phyloP scores from a whole-genome alignment of 768 basidiomycete genomes.

The Grammothele lineata region DNA sequence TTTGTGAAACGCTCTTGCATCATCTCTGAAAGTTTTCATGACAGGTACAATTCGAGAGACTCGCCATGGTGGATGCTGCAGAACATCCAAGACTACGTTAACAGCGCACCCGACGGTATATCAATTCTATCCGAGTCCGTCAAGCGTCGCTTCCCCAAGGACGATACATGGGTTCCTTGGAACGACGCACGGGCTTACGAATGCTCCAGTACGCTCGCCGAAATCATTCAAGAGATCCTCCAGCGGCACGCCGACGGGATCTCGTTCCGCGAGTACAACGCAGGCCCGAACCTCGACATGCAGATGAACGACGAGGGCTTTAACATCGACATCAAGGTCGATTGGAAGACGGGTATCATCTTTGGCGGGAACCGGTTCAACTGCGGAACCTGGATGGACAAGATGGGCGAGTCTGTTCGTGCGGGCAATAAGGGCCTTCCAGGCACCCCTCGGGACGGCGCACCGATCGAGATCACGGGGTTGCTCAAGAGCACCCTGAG shows the following conservation, averaged over 20 bases:
- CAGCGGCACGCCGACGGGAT: conserved; percentile 93
- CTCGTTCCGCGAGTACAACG: conserved; percentile 92
- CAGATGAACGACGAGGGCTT: conserved; percentile 95
- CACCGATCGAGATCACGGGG: conserved; percentile 94
- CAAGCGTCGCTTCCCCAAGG: conserved; percentile 90
- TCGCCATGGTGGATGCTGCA: conserved; percentile 99
- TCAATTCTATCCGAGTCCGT: conserved; percentile 76
- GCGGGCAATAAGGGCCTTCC: conserved; percentile 94
- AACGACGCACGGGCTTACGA: conserved; percentile 81
- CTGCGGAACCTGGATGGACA: conserved; percentile 98
- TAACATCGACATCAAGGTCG: conserved; percentile 89
- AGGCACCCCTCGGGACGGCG: conserved; percentile 95
- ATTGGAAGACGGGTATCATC: conserved; percentile 92
- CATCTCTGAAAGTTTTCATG: not conserved
- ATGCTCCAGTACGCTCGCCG: conserved; percentile 81
- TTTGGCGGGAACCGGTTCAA: conserved; percentile 82
- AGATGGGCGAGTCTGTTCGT: conserved; percentile 91
- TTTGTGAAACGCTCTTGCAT: not conserved
- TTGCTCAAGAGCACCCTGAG: conserved; percentile 88
- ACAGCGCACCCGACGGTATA: conserved; percentile 79
- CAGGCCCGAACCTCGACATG: conserved; percentile 94
- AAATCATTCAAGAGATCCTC: conserved; percentile 93
- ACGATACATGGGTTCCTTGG: conserved; percentile 94
- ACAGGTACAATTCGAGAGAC: conserved; percentile 91
- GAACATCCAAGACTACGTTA: conserved; percentile 93